Percentiles rank a stretch among this genome's conserved stretches.
phyloP scores from a whole-genome alignment of 2,329 filamentous ascomycete species.

The Paraconiothyrium sp. region DNA sequence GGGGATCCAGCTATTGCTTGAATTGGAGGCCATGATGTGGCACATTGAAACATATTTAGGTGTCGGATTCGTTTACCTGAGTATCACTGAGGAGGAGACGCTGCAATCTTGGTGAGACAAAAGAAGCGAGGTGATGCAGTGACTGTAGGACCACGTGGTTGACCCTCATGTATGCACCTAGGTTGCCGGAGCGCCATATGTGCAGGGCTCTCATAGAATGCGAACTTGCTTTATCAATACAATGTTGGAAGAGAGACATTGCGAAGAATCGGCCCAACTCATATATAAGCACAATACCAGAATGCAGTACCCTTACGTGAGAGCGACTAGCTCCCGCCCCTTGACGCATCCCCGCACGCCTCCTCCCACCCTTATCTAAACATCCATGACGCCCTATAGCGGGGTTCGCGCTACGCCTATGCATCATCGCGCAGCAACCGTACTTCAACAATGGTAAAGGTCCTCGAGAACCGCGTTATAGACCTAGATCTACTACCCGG shows the following conservation, averaged over 20 bases:
- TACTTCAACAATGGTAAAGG: constrained; percentile 25
- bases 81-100: too few relatives aligned
- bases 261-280: neutral
- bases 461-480: constrained; percentile 27
- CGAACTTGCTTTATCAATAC: neutral
- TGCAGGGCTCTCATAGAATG: neutral
- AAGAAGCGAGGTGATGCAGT: too few relatives aligned
- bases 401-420: neutral
- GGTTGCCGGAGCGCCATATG: neutral
- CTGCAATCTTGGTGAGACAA: too few relatives aligned
- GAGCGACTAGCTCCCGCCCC: neutral
- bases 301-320: constrained; percentile 1
- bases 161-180: too few relatives aligned
- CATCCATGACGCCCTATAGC: neutral
- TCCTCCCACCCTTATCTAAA: neutral
- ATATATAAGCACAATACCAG: neutral
- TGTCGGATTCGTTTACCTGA: too few relatives aligned
- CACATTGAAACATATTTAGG: too few relatives aligned
- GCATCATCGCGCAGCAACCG: constrained; percentile 6
- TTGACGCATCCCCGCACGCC: constrained; percentile 6
- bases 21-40: too few relatives aligned
- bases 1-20: too few relatives aligned
- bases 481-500: constrained; percentile 29
- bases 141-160: too few relatives aligned
- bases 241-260: neutral